Conservation (phyloP, 345 rosid species). For the Citrus maxima region DNA sequence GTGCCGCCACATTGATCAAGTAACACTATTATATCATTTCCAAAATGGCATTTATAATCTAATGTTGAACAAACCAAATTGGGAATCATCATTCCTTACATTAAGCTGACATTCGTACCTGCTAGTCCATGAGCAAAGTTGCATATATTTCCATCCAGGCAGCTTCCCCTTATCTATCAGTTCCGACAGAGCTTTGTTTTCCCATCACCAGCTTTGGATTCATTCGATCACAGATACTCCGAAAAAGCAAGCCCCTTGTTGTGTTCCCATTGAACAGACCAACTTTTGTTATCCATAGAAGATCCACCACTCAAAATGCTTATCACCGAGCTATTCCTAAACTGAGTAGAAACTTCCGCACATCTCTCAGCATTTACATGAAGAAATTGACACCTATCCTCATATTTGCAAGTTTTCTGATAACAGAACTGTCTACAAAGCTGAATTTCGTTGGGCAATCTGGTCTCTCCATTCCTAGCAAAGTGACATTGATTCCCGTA, state of each 20-base stretch:
- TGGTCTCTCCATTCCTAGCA: no score
- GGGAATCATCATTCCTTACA: neutral
- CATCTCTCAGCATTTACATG: conserved; percentile 5
- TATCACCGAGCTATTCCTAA: neutral
- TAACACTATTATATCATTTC: neutral
- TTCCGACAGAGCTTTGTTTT: conserved; percentile 19
- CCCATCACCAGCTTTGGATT: neutral
- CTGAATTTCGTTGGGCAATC: no score
- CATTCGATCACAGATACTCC: neutral
- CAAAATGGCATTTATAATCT: neutral
- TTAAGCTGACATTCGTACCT: neutral
- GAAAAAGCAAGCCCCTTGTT: neutral
- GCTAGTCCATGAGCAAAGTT: conserved; percentile 22
- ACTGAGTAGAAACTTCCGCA: neutral
- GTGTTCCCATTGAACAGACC: neutral
- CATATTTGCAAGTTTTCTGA: conserved; percentile 10
- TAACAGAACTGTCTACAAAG: no score
- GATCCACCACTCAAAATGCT: neutral
- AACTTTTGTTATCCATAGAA: neutral
- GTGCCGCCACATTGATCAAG: neutral
- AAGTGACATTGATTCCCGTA: neutral
- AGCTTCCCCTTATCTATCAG: conserved; percentile 17
- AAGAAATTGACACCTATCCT: conserved; percentile 16
- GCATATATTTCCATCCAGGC: conserved; percentile 14
- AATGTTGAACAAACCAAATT: neutral